These are phyloP conservation scores for Erodium chrysanthum DNA, from an alignment of 441 rosid species.

Conservation along the genomic window DNA sequence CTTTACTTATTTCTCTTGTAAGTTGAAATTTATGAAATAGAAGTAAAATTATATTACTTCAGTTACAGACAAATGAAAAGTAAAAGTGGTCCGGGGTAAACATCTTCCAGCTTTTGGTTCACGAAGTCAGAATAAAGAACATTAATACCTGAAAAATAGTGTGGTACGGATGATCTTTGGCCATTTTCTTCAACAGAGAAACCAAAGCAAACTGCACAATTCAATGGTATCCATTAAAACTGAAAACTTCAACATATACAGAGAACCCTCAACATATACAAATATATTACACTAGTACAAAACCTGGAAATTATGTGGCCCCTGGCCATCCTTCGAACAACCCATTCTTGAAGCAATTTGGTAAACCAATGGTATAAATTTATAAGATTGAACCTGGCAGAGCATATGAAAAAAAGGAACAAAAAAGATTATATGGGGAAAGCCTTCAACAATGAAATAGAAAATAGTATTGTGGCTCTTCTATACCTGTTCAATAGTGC, in stretches of 20 bases:
- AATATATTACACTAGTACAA: neutral
- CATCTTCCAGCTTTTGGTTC: conserved; percentile 13
- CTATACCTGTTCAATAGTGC: conserved; percentile 63
- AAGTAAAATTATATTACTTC: neutral
- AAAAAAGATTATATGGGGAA: neutral
- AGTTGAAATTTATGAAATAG: conserved; percentile 14
- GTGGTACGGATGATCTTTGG: conserved; percentile 95
- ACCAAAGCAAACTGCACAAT: conserved; percentile 69
- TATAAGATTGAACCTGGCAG: conserved; percentile 80
- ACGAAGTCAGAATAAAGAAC: conserved; percentile 10
- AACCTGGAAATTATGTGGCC: conserved; percentile 83
- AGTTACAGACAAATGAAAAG: conserved; percentile 3
- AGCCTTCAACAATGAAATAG: neutral
- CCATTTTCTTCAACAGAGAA: conserved; percentile 93
- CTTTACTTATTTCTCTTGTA: conserved; percentile 4
- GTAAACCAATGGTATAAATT: conserved; percentile 83
- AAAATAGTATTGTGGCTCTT: conserved; percentile 5
- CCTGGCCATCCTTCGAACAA: conserved; percentile 57
- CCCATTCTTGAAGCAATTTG: conserved; percentile 99
- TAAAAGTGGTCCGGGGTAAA: neutral
- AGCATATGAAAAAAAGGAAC: conserved; percentile 17
- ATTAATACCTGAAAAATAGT: conserved; percentile 73
- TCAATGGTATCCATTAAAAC: conserved; percentile 26
- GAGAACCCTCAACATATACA: neutral
- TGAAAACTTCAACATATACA: neutral